Percentiles rank a stretch among this genome's conserved stretches.
Conservation (phyloP, 192 early-diverging fungal species). For the Gonapodya sp. region DNA sequence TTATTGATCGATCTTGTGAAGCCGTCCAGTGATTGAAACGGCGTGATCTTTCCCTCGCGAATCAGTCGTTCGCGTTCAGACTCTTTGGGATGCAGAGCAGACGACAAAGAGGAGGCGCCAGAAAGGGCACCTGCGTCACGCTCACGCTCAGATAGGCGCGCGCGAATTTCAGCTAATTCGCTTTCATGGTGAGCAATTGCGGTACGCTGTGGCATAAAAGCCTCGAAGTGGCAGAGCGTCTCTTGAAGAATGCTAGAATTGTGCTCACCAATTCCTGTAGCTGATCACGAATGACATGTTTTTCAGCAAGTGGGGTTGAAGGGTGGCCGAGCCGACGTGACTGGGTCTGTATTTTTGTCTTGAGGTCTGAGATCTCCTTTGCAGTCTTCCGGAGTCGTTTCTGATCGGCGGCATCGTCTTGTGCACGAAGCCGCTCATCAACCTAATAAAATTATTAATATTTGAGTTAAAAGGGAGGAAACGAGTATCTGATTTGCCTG, state of each 20-base stretch:
- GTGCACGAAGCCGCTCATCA: slow-evolving; percentile 43
- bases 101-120: slow-evolving; percentile 2
- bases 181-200: slow-evolving; percentile 20
- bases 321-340: slow-evolving; percentile 12
- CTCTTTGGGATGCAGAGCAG: slow-evolving; percentile 25
- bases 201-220: slow-evolving; percentile 16
- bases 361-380: slow-evolving; percentile 15
- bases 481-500: background rate
- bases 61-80: slow-evolving; percentile 56
- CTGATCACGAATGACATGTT: slow-evolving; percentile 23
- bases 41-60: slow-evolving; percentile 57
- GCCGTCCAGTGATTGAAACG: slow-evolving; percentile 25
- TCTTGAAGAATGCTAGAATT: too few species aligned
- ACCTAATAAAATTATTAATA: slow-evolving; percentile 25
- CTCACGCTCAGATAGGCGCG: slow-evolving; percentile 24
- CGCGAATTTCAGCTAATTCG: slow-evolving; percentile 36
- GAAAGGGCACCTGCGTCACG: slow-evolving; percentile 12
- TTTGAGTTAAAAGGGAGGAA: background rate
- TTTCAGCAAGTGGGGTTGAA: slow-evolving; percentile 17
- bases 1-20: background rate
- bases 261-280: slow-evolving; percentile 14
- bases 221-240: too few species aligned
- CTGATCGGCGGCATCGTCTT: slow-evolving; percentile 51
- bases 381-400: slow-evolving; percentile 48
- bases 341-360: slow-evolving; percentile 11